A percentile compares a stretch with the other conserved stretches of the same genome.
These are phyloP conservation scores for Leccinum solheimii DNA, from an alignment of 1,284 basidiomycete genomes.

Conservation along the genomic window DNA sequence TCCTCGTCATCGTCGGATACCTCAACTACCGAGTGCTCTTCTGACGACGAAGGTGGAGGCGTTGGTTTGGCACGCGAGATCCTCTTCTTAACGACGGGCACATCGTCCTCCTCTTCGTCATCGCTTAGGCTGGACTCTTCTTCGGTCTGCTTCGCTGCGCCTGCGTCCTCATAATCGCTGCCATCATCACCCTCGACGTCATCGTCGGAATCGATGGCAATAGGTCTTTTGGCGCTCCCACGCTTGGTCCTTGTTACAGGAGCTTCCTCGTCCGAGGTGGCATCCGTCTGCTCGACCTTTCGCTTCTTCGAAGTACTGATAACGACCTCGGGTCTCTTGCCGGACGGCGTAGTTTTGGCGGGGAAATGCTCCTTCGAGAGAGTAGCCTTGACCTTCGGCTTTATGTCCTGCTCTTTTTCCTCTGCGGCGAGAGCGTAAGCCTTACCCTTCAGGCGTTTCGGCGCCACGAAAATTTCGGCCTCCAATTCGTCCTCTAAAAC, in stretches of 20 bases:
- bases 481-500: constrained; percentile 47
- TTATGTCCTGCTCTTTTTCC: constrained; percentile 30
- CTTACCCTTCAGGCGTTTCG: constrained; percentile 75
- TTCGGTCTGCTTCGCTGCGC: constrained; percentile 15
- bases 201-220: constrained; percentile 49
- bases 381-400: constrained; percentile 8
- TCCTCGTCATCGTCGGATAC: constrained; percentile 38
- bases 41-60: constrained; percentile 33
- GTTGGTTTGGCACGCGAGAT: constrained; percentile 26
- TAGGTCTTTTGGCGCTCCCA: constrained; percentile 37
- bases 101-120: constrained; percentile 23
- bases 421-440: constrained; percentile 59
- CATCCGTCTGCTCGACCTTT: constrained; percentile 23
- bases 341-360: constrained; percentile 40
- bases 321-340: constrained; percentile 54
- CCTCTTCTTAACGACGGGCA: constrained; percentile 25
- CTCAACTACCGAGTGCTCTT: constrained; percentile 23
- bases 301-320: constrained; percentile 34
- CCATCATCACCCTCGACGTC: constrained; percentile 24
- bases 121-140: constrained; percentile 25
- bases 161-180: constrained; percentile 27
- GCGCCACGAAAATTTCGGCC: constrained; percentile 47
- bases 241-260: constrained; percentile 37
- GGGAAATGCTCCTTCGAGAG: constrained; percentile 21
- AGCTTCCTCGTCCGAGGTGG: constrained; percentile 38